Percentiles rank a stretch among this genome's conserved stretches.
phyloP scores from a whole-genome alignment of 2,329 filamentous ascomycete genomes.

The Arthrobotrys musiformis region DNA sequence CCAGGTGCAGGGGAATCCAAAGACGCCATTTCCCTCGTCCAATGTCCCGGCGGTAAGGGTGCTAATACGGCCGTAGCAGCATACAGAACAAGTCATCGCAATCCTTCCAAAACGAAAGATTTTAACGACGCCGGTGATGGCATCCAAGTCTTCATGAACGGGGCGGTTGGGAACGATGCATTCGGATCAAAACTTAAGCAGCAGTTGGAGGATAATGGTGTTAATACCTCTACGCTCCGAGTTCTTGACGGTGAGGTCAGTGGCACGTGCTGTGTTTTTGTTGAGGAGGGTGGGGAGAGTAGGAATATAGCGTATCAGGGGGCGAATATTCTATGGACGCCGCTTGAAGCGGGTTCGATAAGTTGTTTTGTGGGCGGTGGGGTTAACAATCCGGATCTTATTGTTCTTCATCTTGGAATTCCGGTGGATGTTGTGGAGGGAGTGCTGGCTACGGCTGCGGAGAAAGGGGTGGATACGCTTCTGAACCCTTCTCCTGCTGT shows the following conservation, averaged over 20 bases:
- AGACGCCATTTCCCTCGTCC: background rate
- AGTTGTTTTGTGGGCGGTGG: background rate
- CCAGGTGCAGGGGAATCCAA: background rate
- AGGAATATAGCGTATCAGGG: conserved; percentile 19
- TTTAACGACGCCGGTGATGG: background rate
- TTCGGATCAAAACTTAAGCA: background rate
- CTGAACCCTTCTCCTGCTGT: conserved; percentile 13
- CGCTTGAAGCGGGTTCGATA: background rate
- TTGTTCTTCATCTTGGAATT: conserved; percentile 14
- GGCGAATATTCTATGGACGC: background rate
- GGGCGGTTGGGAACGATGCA: background rate
- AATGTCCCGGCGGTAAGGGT: background rate
- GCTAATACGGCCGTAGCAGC: background rate
- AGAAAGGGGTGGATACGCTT: conserved; percentile 2
- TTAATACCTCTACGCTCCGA: background rate
- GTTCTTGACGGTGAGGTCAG: background rate
- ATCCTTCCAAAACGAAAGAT: background rate
- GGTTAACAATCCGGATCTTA: background rate
- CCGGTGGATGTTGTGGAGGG: background rate
- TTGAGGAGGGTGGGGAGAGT: conserved; percentile 2
- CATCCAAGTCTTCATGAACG: conserved; percentile 9
- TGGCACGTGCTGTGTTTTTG: background rate
- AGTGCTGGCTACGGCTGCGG: background rate
- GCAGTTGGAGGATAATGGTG: background rate
- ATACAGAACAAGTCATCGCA: background rate